phyloP scores from a whole-genome alignment of 352 stramenopile species.

The Pythium pyrilobum region DNA sequence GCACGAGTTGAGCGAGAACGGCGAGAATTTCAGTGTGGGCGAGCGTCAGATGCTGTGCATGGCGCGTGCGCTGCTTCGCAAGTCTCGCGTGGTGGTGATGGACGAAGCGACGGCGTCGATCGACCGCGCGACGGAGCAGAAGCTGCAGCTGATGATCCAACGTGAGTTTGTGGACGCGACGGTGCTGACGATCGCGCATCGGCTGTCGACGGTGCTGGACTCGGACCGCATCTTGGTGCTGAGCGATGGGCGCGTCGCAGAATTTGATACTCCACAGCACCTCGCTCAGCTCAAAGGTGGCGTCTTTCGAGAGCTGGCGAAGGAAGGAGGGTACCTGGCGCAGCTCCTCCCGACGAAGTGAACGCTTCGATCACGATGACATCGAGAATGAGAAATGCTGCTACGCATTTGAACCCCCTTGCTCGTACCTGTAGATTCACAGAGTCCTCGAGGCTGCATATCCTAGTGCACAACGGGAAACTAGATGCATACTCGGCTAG shows the following conservation, averaged over 20 bases:
- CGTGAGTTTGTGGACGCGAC: slow-evolving; percentile 85
- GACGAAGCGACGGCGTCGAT: slow-evolving; percentile 91
- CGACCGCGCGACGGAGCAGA: slow-evolving; percentile 44
- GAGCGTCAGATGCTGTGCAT: slow-evolving; percentile 93
- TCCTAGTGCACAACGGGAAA: no score
- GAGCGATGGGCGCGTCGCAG: slow-evolving; percentile 68
- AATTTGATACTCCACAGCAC: slow-evolving; percentile 75
- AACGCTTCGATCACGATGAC: background rate
- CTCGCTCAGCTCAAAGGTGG: slow-evolving; percentile 6
- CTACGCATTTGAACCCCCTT: no score
- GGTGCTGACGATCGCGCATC: slow-evolving; percentile 92
- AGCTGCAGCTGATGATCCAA: slow-evolving; percentile 66
- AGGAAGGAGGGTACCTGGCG: slow-evolving; percentile 19
- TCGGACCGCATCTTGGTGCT: slow-evolving; percentile 88
- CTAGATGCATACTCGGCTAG: no score
- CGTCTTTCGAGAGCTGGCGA: slow-evolving; percentile 16
- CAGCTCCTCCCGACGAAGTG: no score
- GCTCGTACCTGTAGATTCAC: no score
- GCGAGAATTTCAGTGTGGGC: slow-evolving; percentile 89
- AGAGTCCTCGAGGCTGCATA: no score
- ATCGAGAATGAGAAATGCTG: no score
- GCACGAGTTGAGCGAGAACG: slow-evolving; percentile 53
- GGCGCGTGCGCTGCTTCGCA: slow-evolving; percentile 79
- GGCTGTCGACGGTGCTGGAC: slow-evolving; percentile 89
- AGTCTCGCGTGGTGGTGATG: slow-evolving; percentile 86